Evolutionary conservation across 2,329 filamentous ascomycete genomes (phyloP).

Genomic region (Endothia cerciana): DNA sequence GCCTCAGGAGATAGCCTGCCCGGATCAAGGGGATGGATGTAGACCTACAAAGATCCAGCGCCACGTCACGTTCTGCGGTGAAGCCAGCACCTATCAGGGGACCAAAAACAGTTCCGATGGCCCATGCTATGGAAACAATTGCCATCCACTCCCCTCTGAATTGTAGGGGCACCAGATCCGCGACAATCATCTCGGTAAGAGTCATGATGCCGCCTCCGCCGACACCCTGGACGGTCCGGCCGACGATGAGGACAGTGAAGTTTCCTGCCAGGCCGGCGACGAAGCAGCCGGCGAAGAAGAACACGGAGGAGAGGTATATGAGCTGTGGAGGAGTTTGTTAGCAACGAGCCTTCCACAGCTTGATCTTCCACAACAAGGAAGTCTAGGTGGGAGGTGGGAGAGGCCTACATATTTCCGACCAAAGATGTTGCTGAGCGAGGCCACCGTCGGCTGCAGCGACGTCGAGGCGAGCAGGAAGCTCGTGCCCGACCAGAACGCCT

Average conservation of each 20-base stretch:
- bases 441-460: slow-evolving; percentile 57
- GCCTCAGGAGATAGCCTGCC: not conserved
- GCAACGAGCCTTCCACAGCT: too few species aligned
- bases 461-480: slow-evolving; percentile 70
- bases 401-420: slow-evolving; percentile 38
- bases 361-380: too few species aligned
- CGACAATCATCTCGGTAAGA: slow-evolving; percentile 50
- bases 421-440: slow-evolving; percentile 42
- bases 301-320: slow-evolving; percentile 36
- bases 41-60: slow-evolving; percentile 49
- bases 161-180: slow-evolving; percentile 49
- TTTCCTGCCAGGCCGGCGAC: slow-evolving; percentile 45
- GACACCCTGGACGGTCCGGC: slow-evolving; percentile 56
- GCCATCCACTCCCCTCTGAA: slow-evolving; percentile 46
- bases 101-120: slow-evolving; percentile 57
- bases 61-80: slow-evolving; percentile 56
- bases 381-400: not conserved
- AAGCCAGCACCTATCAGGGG: slow-evolving; percentile 59
- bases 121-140: slow-evolving; percentile 51
- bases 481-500: slow-evolving; percentile 74
- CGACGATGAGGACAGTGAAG: slow-evolving; percentile 50
- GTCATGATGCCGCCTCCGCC: slow-evolving; percentile 55
- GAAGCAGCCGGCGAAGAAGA: slow-evolving; percentile 47
- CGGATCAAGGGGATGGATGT: not conserved
- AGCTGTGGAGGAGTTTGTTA: too few species aligned